Base-by-base conservation (phyloP, 2,329 filamentous ascomycete genomes). In the Calonectria montana region DNA sequence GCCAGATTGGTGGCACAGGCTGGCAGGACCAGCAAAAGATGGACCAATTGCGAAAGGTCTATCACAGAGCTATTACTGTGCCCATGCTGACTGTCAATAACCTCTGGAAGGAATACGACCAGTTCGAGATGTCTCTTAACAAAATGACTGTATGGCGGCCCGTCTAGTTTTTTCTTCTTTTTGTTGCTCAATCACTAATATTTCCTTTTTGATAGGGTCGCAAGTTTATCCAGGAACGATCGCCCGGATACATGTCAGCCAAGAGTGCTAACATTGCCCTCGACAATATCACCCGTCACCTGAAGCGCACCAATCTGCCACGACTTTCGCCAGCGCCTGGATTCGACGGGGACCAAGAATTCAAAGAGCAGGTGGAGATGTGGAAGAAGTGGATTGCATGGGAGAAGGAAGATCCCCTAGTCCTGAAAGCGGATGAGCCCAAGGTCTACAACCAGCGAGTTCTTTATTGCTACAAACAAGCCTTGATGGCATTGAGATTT, bases 21-120 rank as follows among this genome's bases (percentile, higher is more conserved):
- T 99, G 97, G 97, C 96, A 98, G 83, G 97, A 98, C 81, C 94
- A 96, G 84, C 97, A 98, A 81, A 99, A 99, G 87, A 97, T 98
- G 93, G 97, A 99, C 79, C 88, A 94, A 77, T 85, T 99, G 64
- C 93, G 97, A 71, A 97, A 97, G 82, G 94, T 94, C 0, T 99
- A 98, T 82, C 96, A 98, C 79, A 93, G 93, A 65, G 96, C 96
- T 16, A 94, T 98, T 70, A 92, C 91, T 75, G 91, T 98, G 45
- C 97, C 97, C 5, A 97, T 95, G 74, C 91, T 93, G 67, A 93
- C 93, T 37, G 91, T 97, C 61, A 94, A 96, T 79, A 90, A 89
- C 65, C 86, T 99, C 16, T 99, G 97, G 97, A 98, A 97, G 82
- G 96, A 99, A 80, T 99, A 99, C 80, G 96, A 98, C 82, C 92